A percentile compares a stretch with the other conserved stretches of the same genome.
phyloP scores from a whole-genome alignment of 2,329 filamentous ascomycete species.

The Fusarium ramigenum region DNA sequence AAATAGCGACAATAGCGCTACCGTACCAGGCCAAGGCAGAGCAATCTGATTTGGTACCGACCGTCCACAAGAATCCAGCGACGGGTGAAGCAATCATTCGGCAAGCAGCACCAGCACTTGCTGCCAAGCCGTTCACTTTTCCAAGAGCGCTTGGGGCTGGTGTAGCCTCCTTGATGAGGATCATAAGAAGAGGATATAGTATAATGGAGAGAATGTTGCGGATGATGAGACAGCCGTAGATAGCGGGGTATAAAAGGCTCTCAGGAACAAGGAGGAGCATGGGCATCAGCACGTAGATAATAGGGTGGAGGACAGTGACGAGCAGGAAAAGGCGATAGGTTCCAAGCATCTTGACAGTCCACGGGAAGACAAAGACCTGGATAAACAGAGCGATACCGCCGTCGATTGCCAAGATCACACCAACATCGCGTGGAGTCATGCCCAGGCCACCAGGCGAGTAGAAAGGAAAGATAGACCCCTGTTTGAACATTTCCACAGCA shows the following conservation, averaged over 20 bases:
- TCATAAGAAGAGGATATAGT: conserved; percentile 72
- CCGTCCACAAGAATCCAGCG: conserved; percentile 69
- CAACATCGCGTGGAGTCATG: conserved; percentile 69
- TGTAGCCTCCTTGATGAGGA: conserved; percentile 74
- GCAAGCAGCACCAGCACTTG: conserved; percentile 72
- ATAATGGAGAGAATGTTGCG: conserved; percentile 70
- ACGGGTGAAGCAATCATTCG: conserved; percentile 74
- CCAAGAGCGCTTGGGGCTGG: conserved; percentile 66
- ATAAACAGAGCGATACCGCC: conserved; percentile 68
- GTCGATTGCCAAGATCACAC: conserved; percentile 68
- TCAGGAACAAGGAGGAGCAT: conserved; percentile 65
- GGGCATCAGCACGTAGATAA: conserved; percentile 69
- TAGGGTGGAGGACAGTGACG: conserved; percentile 67
- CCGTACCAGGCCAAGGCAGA: conserved; percentile 72
- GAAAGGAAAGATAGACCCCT: conserved; percentile 54
- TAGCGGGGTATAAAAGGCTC: conserved; percentile 61
- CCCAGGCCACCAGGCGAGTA: conserved; percentile 71
- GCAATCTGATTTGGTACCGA: conserved; percentile 67
- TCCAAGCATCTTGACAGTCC: conserved; percentile 66
- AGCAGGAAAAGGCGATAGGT: conserved; percentile 68
- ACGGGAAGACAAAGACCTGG: conserved; percentile 69
- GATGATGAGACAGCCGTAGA: conserved; percentile 66
- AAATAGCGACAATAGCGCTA: conserved; percentile 63
- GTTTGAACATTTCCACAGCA: conserved; percentile 49
- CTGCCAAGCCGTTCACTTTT: conserved; percentile 72